Evolutionary conservation across 345 rosid genomes (phyloP), one percentile per base, ranked within the genome.

Genomic region (Stellera chamaejasme): DNA sequence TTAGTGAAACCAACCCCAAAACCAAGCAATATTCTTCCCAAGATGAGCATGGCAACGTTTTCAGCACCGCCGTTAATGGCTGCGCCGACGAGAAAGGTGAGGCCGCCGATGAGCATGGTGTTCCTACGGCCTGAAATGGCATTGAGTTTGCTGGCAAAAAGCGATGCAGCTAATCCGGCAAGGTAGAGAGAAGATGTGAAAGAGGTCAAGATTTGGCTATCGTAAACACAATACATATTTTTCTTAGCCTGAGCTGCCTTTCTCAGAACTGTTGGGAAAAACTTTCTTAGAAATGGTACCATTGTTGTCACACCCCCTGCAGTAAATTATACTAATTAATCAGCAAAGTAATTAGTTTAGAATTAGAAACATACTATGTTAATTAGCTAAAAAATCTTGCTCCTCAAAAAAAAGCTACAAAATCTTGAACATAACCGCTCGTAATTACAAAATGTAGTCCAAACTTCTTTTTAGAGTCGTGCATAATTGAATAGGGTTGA

Each of bases 1-100:
- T 81, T 88, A 19, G 98, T 85, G 76, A 91, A 91, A 50, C 98
- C 98, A 57, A 91, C 89, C 16, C 96, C 98, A 54, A 85, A 75
- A 48, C 96, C 96, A 12, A 91, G 92, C 72, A 88, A 72, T 52
- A 91, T 63, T 16, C 95, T 89, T 46, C 97, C 98, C 2, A 83
- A 41, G 63, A 91, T 76, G 69, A 91, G 95, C 96, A 88, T 88
- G 44, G 73, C 72, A 2, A 80, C 26, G 45, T 80, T 85, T 36
- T 45, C 79, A 25, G 95, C 96, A 3, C 78, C 84, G 2, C 84
- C 95, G 14, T 85, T 91, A 61, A 88, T 71, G 67, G 85, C 79
- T 1, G 82, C 83, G 32, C 96, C 96, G 6, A 74, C 69, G 19
- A 91, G 75, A 70, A 91, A 91, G 44, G 90, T 81, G 55, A 65